phyloP scores from a whole-genome alignment of 192 early-diverging fungal genomes.

The Oehlia diaphana region DNA sequence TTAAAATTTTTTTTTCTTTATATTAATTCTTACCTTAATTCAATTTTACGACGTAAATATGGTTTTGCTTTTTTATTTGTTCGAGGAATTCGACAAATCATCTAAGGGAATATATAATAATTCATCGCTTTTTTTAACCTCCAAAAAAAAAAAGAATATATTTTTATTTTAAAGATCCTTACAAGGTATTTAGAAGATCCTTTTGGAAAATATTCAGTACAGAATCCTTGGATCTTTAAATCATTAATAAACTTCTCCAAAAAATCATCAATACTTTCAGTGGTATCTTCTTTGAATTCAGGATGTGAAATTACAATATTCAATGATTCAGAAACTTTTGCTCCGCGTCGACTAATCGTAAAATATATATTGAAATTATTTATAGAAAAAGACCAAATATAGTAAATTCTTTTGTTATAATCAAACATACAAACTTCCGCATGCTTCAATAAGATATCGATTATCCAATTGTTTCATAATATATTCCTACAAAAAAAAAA shows the following conservation, averaged over 20 bases:
- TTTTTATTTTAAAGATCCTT: neutral
- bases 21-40: constrained; percentile 3
- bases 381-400: neutral
- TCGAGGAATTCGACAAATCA: constrained; percentile 10
- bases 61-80: too few species aligned
- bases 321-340: neutral
- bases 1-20: too few species aligned
- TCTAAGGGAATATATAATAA: neutral
- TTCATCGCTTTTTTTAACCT: neutral
- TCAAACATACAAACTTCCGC: constrained; percentile 29
- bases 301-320: constrained; percentile 26
- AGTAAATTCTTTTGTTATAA: neutral
- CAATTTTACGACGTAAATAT: constrained; percentile 2
- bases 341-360: constrained; percentile 19
- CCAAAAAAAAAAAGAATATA: neutral
- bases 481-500: neutral
- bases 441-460: constrained; percentile 8
- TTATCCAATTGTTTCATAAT: constrained; percentile 8
- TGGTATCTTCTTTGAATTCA: neutral
- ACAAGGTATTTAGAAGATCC: constrained; percentile 21
- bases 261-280: neutral
- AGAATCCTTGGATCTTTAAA: constrained; percentile 9
- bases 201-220: constrained; percentile 25
- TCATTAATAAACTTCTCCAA: neutral
- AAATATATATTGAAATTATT: neutral